Evolutionary conservation across 1,284 basidiomycete genomes (phyloP).

Genomic region (Pseudomicrostroma phylloplanum): DNA sequence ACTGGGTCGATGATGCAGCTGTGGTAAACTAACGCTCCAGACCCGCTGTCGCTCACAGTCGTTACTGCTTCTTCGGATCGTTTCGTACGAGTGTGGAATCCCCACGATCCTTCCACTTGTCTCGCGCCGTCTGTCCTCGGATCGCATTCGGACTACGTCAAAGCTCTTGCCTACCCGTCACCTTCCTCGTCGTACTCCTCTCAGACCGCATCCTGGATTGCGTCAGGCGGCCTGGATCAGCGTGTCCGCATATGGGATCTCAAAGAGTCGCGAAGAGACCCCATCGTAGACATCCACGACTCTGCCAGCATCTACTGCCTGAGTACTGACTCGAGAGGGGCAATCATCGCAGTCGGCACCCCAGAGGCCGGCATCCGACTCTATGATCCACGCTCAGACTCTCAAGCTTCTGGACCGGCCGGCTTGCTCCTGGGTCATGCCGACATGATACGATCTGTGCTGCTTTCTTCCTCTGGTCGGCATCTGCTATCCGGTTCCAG

Average conservation of each 20-base stretch:
- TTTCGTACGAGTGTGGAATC: slow-evolving; percentile 87
- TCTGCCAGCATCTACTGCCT: slow-evolving; percentile 47
- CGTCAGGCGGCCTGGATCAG: slow-evolving; percentile 89
- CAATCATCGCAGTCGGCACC: slow-evolving; percentile 76
- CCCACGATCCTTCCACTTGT: slow-evolving; percentile 62
- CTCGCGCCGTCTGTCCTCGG: slow-evolving; percentile 67
- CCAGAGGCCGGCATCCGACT: slow-evolving; percentile 82
- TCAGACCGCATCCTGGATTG: slow-evolving; percentile 51
- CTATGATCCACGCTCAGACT: slow-evolving; percentile 73
- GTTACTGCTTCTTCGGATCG: slow-evolving; percentile 93
- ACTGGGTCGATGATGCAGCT: neutral
- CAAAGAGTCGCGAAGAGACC: slow-evolving; percentile 32
- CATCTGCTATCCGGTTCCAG: slow-evolving; percentile 54
- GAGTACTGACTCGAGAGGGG: slow-evolving; percentile 63
- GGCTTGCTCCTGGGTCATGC: slow-evolving; percentile 66
- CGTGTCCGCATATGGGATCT: slow-evolving; percentile 79
- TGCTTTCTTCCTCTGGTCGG: slow-evolving; percentile 80
- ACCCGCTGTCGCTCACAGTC: slow-evolving; percentile 54
- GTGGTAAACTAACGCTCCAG: neutral
- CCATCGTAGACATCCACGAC: slow-evolving; percentile 34
- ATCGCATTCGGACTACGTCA: slow-evolving; percentile 85
- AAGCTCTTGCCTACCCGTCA: slow-evolving; percentile 56
- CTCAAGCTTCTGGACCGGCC: slow-evolving; percentile 15
- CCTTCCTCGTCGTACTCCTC: slow-evolving; percentile 14
- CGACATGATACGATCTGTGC: slow-evolving; percentile 84